phyloP scores from a whole-genome alignment of 2,329 filamentous ascomycete genomes.

The Beauveria brongniartii region DNA sequence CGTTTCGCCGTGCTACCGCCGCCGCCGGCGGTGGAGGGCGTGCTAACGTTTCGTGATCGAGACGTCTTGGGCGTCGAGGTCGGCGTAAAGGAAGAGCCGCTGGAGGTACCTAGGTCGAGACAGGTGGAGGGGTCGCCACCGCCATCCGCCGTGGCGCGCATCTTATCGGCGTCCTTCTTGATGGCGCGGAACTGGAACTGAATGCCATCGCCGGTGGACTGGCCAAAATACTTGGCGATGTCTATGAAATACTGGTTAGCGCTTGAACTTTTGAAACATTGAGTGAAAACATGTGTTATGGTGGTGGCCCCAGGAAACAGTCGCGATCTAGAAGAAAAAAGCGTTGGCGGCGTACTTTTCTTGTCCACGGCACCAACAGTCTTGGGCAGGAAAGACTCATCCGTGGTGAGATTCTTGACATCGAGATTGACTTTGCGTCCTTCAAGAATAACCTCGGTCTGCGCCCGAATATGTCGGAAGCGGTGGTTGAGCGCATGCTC shows the following conservation, averaged over 20 bases:
- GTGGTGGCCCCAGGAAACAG: neutral
- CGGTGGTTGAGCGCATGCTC: slow-evolving; percentile 41
- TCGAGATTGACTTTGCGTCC: slow-evolving; percentile 30
- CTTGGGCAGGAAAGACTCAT: slow-evolving; percentile 27
- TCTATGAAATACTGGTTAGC: slow-evolving; percentile 29
- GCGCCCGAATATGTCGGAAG: slow-evolving; percentile 38
- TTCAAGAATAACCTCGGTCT: slow-evolving; percentile 30
- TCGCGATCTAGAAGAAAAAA: neutral
- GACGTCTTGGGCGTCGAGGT: slow-evolving; percentile 16
- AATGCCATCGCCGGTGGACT: slow-evolving; percentile 49
- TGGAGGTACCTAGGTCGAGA: slow-evolving; percentile 22
- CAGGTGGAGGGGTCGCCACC: slow-evolving; percentile 38
- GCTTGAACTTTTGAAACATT: neutral
- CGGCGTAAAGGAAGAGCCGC: slow-evolving; percentile 22
- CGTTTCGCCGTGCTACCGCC: slow-evolving; percentile 16
- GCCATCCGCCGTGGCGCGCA: slow-evolving; percentile 35
- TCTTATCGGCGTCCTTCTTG: slow-evolving; percentile 43
- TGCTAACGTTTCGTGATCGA: slow-evolving; percentile 18
- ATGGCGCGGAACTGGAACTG: slow-evolving; percentile 52
- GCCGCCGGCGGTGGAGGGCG: slow-evolving; percentile 15
- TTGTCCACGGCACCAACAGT: slow-evolving; percentile 31
- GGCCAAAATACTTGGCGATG: slow-evolving; percentile 52
- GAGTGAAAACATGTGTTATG: neutral
- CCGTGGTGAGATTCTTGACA: slow-evolving; percentile 33
- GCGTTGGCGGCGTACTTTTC: slow-evolving; percentile 28